Base-by-base conservation (phyloP, 176 grass and related monocot species). In the Leersia perrieri region DNA sequence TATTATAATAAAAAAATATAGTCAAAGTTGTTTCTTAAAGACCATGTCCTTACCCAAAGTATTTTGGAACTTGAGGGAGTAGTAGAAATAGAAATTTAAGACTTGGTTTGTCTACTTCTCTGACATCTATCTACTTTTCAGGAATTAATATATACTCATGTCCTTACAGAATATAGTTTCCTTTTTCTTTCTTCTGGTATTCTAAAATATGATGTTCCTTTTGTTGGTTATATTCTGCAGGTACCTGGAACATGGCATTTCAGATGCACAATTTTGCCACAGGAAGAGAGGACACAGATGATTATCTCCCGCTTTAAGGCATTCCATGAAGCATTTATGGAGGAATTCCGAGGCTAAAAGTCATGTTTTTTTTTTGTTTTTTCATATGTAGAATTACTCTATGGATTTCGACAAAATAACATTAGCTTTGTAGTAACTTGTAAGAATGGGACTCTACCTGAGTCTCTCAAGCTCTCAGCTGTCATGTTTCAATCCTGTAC, bases 161-260 rank as follows among this genome's bases (percentile, higher is more conserved):
- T 30, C 32, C 33, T 33, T 68, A 4, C 27, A 82, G 53, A 63
- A 13, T 11, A 14, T 20, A n/a, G n/a, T n/a, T 22, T 82, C 3
- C 0, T 18, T 55, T 42, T 5, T 6, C 8, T 80, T 79, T 60
- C 31, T 68, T 29, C 74, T 11, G 35, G 11, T 44, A 51, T 80
- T 68, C 87, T 89, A 70, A 89, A 26, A 28, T 4, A 16, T 84
- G 9, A 16, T 84, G 9, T 64, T 74, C 15, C 9, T 47, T 80
- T 5, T 62, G 9, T 73, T 73, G 68, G n/a, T 72, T 68, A 79
- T 34, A 66, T 33, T 74, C 47, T 89, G 70, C 47, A 94, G 92
- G 88, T 95, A 73, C 86, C 88, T 60, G 86, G 92, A 30, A 91
- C 90, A 78, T 93, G 89, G 88, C 92, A 95, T 88, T 88, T 98